phyloP scores from a whole-genome alignment of 1,139 yeast species.

The Protomyces macrosporus region DNA sequence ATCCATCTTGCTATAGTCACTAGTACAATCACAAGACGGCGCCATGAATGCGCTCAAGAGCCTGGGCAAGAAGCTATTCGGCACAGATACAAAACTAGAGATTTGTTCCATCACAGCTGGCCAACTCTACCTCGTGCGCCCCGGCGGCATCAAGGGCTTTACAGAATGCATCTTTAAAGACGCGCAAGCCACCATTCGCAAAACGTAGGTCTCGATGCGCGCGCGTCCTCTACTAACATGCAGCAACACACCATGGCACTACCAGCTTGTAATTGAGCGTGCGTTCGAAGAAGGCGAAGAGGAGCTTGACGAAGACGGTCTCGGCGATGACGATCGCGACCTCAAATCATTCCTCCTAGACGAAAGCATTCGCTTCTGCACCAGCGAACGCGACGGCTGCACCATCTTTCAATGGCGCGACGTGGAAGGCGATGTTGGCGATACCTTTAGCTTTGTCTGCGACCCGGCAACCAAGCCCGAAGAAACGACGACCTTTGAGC shows the following conservation, averaged over 20 bases:
- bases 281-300: slow-evolving; percentile 65
- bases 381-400: slow-evolving; percentile 43
- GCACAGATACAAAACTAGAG: slow-evolving; percentile 50
- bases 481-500: slow-evolving; percentile 62
- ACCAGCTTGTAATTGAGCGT: slow-evolving; percentile 66
- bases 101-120: slow-evolving; percentile 73
- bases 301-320: slow-evolving; percentile 49
- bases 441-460: slow-evolving; percentile 72
- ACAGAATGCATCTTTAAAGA: slow-evolving; percentile 65
- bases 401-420: slow-evolving; percentile 74
- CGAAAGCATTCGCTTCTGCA: slow-evolving; percentile 53
- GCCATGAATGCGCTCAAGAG: slow-evolving; percentile 27
- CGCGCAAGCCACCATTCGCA: background rate
- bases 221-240: slow-evolving; percentile 58
- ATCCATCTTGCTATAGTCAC: no score
- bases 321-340: slow-evolving; percentile 50
- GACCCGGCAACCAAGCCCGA: slow-evolving; percentile 54
- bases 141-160: slow-evolving; percentile 78
- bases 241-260: slow-evolving; percentile 60
- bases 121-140: slow-evolving; percentile 66
- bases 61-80: slow-evolving; percentile 27
- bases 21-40: background rate
- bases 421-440: slow-evolving; percentile 60
- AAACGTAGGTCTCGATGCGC: slow-evolving; percentile 50
- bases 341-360: slow-evolving; percentile 67